phyloP scores from a whole-genome alignment of 768 basidiomycete species.

The Boletellus emodensis region DNA sequence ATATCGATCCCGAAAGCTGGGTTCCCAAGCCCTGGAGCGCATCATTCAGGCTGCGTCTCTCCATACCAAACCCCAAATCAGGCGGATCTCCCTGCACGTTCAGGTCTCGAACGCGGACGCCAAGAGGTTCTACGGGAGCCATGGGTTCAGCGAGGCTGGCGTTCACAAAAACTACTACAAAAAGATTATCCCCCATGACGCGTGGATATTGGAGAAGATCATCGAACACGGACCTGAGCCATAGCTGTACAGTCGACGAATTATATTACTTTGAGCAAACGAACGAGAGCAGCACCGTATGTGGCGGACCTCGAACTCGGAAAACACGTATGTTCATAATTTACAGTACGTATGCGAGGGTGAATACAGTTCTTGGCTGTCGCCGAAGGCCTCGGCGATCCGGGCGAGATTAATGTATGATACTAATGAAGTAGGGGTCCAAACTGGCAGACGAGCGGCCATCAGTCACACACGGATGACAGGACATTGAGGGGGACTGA shows the following conservation, averaged over 20 bases:
- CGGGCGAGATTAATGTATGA: constrained; percentile 23
- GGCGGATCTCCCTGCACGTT: constrained; percentile 78
- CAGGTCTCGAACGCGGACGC: constrained; percentile 78
- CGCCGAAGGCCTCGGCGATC: constrained; percentile 15
- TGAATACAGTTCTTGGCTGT: constrained; percentile 17
- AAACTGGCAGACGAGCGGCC: constrained; percentile 12
- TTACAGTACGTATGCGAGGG: constrained; percentile 28
- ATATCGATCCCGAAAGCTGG: constrained; percentile 76
- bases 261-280: constrained; percentile 24
- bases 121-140: constrained; percentile 77
- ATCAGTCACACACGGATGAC: constrained; percentile 19
- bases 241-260: constrained; percentile 22
- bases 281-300: constrained; percentile 7
- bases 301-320: constrained; percentile 11
- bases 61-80: constrained; percentile 58
- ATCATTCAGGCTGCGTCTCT: constrained; percentile 61
- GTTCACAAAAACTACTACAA: constrained; percentile 81
- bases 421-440: constrained; percentile 21
- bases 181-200: constrained; percentile 78
- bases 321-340: constrained; percentile 26
- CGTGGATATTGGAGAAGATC: constrained; percentile 78
- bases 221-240: constrained; percentile 31
- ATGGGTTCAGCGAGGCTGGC: constrained; percentile 70
- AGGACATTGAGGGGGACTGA: constrained; percentile 12
- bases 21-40: constrained; percentile 66